Evolutionary conservation across 495 filamentous ascomycete genomes (phyloP).

Genomic region (Poronia punctata): DNA sequence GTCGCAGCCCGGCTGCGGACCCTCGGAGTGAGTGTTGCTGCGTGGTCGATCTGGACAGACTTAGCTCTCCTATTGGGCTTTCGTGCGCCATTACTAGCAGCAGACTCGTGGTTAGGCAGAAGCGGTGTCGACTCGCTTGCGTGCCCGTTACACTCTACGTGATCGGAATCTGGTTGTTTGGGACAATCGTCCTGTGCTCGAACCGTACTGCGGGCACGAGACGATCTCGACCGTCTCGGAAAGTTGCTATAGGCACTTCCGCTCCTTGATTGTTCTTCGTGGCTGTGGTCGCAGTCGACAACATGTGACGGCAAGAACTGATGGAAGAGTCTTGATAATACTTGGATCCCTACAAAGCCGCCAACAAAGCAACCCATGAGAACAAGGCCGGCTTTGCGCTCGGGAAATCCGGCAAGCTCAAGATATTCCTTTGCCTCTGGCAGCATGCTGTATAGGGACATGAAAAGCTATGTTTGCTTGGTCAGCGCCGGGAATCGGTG

Average conservation of each 20-base stretch:
- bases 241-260: slow-evolving; percentile 22
- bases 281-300: slow-evolving; percentile 84
- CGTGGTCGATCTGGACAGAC: slow-evolving; percentile 13
- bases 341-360: slow-evolving; percentile 78
- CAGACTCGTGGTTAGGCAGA: slow-evolving; percentile 16
- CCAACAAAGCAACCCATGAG: slow-evolving; percentile 71
- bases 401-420: slow-evolving; percentile 54
- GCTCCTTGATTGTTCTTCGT: slow-evolving; percentile 46
- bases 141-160: slow-evolving; percentile 18
- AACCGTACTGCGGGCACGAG: slow-evolving; percentile 14
- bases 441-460: slow-evolving; percentile 89
- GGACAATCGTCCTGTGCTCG: slow-evolving; percentile 2
- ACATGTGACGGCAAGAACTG: slow-evolving; percentile 83
- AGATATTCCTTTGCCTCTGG: slow-evolving; percentile 77
- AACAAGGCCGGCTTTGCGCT: slow-evolving; percentile 59
- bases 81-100: slow-evolving; percentile 2
- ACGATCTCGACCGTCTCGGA: slow-evolving; percentile 22
- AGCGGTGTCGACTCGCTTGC: slow-evolving; percentile 28
- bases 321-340: slow-evolving; percentile 74
- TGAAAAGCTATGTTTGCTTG: slow-evolving; percentile 64
- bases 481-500: slow-evolving; percentile 10
- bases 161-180: slow-evolving; percentile 6
- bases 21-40: not conserved
- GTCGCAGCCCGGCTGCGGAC: slow-evolving; percentile 16
- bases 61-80: slow-evolving; percentile 14